Conservation (phyloP, 441 rosid species). For the Biscutella auriculata region DNA sequence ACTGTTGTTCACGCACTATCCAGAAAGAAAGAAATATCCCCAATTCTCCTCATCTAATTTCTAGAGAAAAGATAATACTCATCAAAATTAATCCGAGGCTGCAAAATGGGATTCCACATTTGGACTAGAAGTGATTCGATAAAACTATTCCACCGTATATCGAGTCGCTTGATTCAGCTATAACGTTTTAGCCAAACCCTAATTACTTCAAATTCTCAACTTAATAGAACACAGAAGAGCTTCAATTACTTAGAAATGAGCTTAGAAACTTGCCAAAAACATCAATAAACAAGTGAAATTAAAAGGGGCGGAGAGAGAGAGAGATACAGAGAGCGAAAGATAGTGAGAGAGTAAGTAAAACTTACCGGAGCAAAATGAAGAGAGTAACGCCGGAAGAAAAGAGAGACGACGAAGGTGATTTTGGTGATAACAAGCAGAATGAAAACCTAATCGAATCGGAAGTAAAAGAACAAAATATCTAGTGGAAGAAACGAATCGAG, state of each 20-base stretch:
- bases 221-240: not conserved
- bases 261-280: not conserved
- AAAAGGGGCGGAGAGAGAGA: constrained; percentile 2
- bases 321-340: not conserved
- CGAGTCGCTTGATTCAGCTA: not conserved
- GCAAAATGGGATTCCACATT: too few relatives aligned
- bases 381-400: not conserved
- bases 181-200: not conserved
- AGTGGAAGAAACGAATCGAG: not conserved
- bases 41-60: not conserved
- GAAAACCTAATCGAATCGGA: constrained; percentile 7
- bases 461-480: not conserved
- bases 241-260: not conserved
- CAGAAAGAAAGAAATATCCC: not conserved
- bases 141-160: not conserved
- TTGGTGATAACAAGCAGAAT: not conserved
- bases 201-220: not conserved
- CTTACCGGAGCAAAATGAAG: not conserved
- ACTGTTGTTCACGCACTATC: too few relatives aligned
- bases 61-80: not conserved
- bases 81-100: not conserved
- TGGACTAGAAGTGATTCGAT: too few relatives aligned
- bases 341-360: not conserved
- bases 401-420: not conserved
- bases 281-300: not conserved